Evolutionary conservation across 495 filamentous ascomycete genomes (phyloP), one percentile per base, ranked within the genome.

Genomic region (Podospora didyma): DNA sequence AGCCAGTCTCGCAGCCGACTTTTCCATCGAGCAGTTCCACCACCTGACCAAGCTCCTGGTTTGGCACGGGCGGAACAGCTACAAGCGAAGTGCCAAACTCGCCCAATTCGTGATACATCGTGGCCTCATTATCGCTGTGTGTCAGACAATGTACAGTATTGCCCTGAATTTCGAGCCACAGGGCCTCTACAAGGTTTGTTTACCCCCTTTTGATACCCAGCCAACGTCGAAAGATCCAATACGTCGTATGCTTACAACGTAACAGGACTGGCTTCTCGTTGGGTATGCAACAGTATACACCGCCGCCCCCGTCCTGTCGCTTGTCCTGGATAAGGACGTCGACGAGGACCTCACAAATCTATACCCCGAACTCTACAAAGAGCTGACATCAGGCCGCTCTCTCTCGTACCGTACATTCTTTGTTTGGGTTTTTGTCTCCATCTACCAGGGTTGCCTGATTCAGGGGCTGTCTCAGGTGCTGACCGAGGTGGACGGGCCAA

Each of bases 91-190:
- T 44, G 93, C 94, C 16, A 99, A 99, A 71, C 81, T 99, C 7
- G 91, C 90, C 10, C 95, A 97, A 68, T 99, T 99, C 63, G 93
- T 99, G 61, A 99, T 99, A 66, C 95, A 99, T 66, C 87, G 95
- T 58, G 95, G 95, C 45, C 75, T 99, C 39, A 93, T 97, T 63
- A 96, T 97, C 69, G 86, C 82, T 51, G 89, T 97, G 1, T 96
- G 92, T 63, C 95, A 99, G 72, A 97, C 93, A 0, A 90, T 99
- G 81, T 99, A 92, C 73, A 94, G 88, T 70, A 92, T 97, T 49
- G 93, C 94, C 12, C 83, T 86, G 31, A 81, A 86, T 54, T 96
- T 96, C 62, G 90, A 96, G 63, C 95, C 95, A 0, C 90, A 93
- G 61, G 95, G 92, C 22, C 76, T 99, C 16, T 99, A 97, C 76